Evolutionary conservation across 106 monocot genomes (phyloP), one percentile per base, ranked within the genome.

Genomic region (Dendrobium catenatum): DNA sequence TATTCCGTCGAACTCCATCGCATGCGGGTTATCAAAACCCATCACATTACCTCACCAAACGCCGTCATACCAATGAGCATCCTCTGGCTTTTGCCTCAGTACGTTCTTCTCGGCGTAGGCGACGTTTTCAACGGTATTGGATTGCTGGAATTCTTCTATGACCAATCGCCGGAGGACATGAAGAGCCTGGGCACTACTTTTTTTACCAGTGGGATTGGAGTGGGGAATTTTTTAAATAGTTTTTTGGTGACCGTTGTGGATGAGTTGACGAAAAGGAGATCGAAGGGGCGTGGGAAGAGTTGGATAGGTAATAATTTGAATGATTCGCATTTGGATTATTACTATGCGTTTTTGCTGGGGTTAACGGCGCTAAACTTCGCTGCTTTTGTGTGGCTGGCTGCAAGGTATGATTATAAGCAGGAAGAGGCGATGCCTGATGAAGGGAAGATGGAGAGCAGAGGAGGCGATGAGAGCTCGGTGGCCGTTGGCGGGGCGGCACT

Each of bases 131-230:
- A 15, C 31, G 72, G 90, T 11, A 80, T 95, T 1, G 95, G 90
- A 0, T 10, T 90, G 42, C 81, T 92, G 33, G 90, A 95, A 56
- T 92, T 95, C 82, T 95, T 95, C 90, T 95, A 95, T 58, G 95
- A 95, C 58, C 95, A 95, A 79, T 90, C 92, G 10, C 95, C 90
- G 9, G 90, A 95, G 59, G 86, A 79, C 66, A 90, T 92, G 95
- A 84, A 83, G 80, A 92, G 95, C 85, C 55, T 92, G 9, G 95
- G 90, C 9, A 92, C 87, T 20, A 86, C 95, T 9, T 95, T 92
- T 81, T 90, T 90, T 72, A 89, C 90, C 3, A 90, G 87, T 42
- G 87, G 88, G 20, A 76, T 90, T 76, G 95, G 87, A 3, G 55
- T 81, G 9, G 92, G 95, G 6, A 95, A 92, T 80, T 95, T 92